phyloP scores from a whole-genome alignment of 1,139 yeast species.

The Hanseniaspora gamundiae region DNA sequence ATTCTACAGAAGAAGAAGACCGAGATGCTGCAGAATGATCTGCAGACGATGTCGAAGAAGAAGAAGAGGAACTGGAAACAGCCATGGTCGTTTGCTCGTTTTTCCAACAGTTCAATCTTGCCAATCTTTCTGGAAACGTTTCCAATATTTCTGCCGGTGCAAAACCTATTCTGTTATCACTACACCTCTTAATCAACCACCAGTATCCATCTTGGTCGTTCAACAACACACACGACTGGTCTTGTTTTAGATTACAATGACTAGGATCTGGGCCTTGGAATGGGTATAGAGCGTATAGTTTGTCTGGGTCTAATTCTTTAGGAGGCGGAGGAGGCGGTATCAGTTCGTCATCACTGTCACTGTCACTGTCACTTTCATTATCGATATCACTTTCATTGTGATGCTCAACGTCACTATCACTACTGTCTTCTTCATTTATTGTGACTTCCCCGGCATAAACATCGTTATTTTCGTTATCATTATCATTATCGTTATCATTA shows the following conservation, averaged over 20 bases:
- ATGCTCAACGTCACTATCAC: not conserved
- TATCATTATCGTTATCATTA: not conserved
- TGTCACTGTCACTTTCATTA: constrained; percentile 1
- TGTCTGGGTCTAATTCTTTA: constrained; percentile 70
- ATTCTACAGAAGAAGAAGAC: not conserved
- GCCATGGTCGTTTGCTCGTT: constrained; percentile 42
- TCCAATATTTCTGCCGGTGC: constrained; percentile 95
- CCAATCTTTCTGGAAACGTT: constrained; percentile 82
- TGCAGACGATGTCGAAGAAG: no score
- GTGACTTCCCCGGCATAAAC: not conserved
- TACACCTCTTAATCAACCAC: constrained; percentile 80
- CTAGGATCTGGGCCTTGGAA: constrained; percentile 91
- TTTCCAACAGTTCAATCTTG: constrained; percentile 83
- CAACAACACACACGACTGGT: constrained; percentile 70
- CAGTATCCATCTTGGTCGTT: constrained; percentile 91
- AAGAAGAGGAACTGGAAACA: constrained; percentile 5
- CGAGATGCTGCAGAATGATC: no score
- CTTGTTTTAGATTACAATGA: constrained; percentile 69
- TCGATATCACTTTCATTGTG: not conserved
- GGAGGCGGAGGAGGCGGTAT: constrained; percentile 63
- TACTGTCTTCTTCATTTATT: not conserved
- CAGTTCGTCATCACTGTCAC: constrained; percentile 22
- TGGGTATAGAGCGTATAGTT: constrained; percentile 75
- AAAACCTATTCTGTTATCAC: constrained; percentile 71
- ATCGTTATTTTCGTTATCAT: not conserved